Base-by-base conservation (phyloP, 1,284 basidiomycete genomes). In the Exsudoporus floridanus region DNA sequence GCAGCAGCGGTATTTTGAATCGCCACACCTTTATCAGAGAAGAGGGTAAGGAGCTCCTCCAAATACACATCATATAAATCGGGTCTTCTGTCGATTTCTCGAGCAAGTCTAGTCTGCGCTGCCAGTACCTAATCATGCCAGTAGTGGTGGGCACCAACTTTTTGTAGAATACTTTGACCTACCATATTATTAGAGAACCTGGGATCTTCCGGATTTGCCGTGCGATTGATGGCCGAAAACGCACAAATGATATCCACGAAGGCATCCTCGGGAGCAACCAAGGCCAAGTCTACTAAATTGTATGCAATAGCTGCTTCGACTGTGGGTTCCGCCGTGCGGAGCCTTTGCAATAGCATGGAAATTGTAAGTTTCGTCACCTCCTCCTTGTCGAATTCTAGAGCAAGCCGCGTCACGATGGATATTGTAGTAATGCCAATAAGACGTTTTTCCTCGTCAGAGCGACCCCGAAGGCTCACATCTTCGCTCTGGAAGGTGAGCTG, bases 251-350 rank as follows among this genome's bases (percentile, higher is more conserved):
- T 90, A 58, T 98, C 95, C 25, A 84, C 70, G 62, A 98, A 94
- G 9, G 91, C 82, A 54, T 77, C 79, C 54, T 87, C 81, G 1
- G 91, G 88, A 3, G 90, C 88, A 40, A 82, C 80, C 27, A 96
- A 76, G 0, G 93, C 94, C 21, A 98, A 78, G 52, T 95, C 92
- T 5, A 97, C 93, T 9, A 98, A 77, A 65, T 94, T 94, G 67
- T 90, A 89, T 5, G 94, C 86, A 58, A 98, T 95, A 1, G 92
- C 89, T 27, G 92, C 90, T 70, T 97, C 94, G 5, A 93, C 88
- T 1, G 84, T 83, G 0, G 90, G 84, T 62, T 96, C 92, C 6
- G 91, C 89, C 12, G 85, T 85, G 23, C 89, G 84, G 25, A 97
- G 76, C 23, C 94, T 82, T 74, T 98, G 96, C 23, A 98, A 74